Base-by-base conservation (phyloP, 805 yeast genomes). In the Lipomyces japonicus region DNA sequence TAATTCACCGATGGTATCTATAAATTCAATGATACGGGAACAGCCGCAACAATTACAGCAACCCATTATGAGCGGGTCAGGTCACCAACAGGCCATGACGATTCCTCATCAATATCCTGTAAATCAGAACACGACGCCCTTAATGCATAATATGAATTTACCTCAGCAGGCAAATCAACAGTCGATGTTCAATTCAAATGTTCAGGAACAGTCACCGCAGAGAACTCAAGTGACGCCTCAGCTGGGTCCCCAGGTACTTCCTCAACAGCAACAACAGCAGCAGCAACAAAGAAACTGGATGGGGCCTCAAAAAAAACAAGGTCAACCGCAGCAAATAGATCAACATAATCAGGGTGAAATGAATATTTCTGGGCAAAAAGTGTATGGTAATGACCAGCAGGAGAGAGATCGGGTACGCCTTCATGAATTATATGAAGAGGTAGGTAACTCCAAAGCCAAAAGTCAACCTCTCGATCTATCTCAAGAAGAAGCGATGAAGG, bases 101-200 rank as follows among this genome's bases (percentile, higher is more conserved):
- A 50, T 53, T 2, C 48, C 51, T 4, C 55, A 46, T 25, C 57
- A 53, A 32, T 46, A 32, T 42, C 42, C 47, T 4, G 39, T 23
- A n/a, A 32, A 28, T 25, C 44, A 42, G 38, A 45, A 37, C 26
- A 23, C 48, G 16, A 46, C 55, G 16, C 55, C 50, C 5, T 38
- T 31, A 25, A 39, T 44, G 48, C 25, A 30, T 12, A 45, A 24
- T 28, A 42, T 47, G 26, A 39, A 35, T 22, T 36, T 41, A 5
- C 21, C 28, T 12, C 48, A 38, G 7, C 41, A 22, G 36, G 31
- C 36, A 16, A 41, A 39, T 16, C 52, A 47, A 31, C 53, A 48
- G 44, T 4, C 21, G 7, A 16, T 42, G 46, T 23, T 14, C 21
- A 14, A 14, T 22, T 46, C 10, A n/a, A 41, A 12, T 28, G 40